Conservation (phyloP, 352 stramenopile genomes). For the Phytophthora cactorum region DNA sequence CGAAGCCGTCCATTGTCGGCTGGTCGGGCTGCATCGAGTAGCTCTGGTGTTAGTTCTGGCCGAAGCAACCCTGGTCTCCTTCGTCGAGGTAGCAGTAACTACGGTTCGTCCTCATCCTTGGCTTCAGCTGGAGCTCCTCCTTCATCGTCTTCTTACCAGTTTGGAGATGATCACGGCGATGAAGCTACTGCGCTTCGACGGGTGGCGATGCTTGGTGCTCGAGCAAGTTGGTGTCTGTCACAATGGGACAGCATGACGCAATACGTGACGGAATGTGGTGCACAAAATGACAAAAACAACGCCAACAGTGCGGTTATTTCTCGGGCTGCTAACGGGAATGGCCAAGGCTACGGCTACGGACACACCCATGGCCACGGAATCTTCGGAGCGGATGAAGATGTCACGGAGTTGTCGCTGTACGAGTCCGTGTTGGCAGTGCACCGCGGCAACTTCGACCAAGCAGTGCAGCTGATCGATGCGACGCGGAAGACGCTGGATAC, state of each 20-base stretch:
- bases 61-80: constrained; percentile 17
- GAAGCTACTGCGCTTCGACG: constrained; percentile 60
- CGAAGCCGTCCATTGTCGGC: constrained; percentile 24
- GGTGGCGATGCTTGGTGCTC: constrained; percentile 82
- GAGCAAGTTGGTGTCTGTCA: constrained; percentile 85
- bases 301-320: constrained; percentile 30
- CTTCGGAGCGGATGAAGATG: constrained; percentile 43
- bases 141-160: constrained; percentile 28
- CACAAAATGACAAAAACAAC: constrained; percentile 34
- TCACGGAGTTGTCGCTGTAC: constrained; percentile 68
- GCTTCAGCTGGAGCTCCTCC: constrained; percentile 14
- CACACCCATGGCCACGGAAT: constrained; percentile 35
- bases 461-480: constrained; percentile 93
- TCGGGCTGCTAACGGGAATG: constrained; percentile 29
- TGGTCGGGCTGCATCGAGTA: constrained; percentile 15
- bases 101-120: constrained; percentile 41
- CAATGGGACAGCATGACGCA: constrained; percentile 86
- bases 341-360: constrained; percentile 35
- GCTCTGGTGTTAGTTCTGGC: constrained; percentile 12
- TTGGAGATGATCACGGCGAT: constrained; percentile 43
- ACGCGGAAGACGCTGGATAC: constrained; percentile 94
- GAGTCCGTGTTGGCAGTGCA: constrained; percentile 95
- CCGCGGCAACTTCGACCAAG: constrained; percentile 92
- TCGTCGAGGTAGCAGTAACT: constrained; percentile 46
- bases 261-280: constrained; percentile 67